Base-by-base conservation (phyloP, 257 asterid species). In the Apocynum venetum region DNA sequence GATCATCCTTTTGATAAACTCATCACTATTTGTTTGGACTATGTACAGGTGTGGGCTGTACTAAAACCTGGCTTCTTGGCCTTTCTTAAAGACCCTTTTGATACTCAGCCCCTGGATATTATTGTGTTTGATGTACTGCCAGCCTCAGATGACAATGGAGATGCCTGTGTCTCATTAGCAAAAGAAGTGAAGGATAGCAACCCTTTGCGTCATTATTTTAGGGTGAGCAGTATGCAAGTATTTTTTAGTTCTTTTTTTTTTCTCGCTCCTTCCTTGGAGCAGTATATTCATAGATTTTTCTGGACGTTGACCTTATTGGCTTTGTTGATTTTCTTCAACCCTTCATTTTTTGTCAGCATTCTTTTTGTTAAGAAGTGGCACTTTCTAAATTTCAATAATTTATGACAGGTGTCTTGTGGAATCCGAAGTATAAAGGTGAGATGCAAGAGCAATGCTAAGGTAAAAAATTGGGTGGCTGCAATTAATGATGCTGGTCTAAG, bases 61-160 rank as follows among this genome's bases (percentile, higher is more conserved):
- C 82, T 95, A 49, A 95, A 95, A 82, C 98, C 98, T 80, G 98
- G 98, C 82, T 95, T 95, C 85, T 80, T 95, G 92, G 98, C 98
- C 82, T 89, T 95, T 75, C 96, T 95, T 69, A 95, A 88, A 83
- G 93, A 91, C 83, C 98, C 98, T 25, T 91, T 87, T 81, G 98
- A 95, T 78, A 81, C 90, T 68, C 88, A 81, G 83, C 98, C 96
- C 71, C 74, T 95, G 70, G 98, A 95, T 82, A 91, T 95, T 81
- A 84, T 95, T 81, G 96, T 95, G 63, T 95, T 95, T 86, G 98
- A 95, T 90, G 96, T 95, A 66, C 86, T 95, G 73, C 98, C 98
- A 69, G 88, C 99, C 80, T 93, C 97, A 46, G 90, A 88, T 81
- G 91, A 93, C 51, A 89, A 87, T 87, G 94, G 92, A 82, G 97